Evolutionary conservation across 2,329 filamentous ascomycete species (phyloP).

Genomic region (Claviceps purpurea): DNA sequence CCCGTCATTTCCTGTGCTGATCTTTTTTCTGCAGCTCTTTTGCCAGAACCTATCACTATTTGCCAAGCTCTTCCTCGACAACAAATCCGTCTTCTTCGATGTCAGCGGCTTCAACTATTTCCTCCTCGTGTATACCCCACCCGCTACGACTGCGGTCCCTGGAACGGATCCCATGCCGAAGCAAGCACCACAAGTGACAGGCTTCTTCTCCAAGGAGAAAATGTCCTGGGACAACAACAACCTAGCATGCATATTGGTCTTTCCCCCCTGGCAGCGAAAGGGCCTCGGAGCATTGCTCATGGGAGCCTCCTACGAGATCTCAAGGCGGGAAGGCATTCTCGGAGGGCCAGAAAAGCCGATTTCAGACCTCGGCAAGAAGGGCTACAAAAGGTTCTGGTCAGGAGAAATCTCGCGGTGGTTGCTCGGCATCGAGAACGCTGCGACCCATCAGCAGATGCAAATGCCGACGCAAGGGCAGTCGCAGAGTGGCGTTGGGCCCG

Average conservation of each 20-base stretch:
- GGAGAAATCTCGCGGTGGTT: conserved; percentile 67
- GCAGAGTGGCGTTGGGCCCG: conserved; percentile 1
- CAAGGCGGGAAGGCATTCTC: conserved; percentile 65
- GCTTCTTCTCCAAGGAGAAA: conserved; percentile 99
- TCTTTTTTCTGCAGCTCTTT: conserved; percentile 45
- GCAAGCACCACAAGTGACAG: conserved; percentile 44
- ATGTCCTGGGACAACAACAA: conserved; percentile 99
- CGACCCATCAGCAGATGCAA: conserved; percentile 6
- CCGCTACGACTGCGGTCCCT: conserved; percentile 10
- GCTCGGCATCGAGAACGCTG: conserved; percentile 27
- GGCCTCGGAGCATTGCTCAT: conserved; percentile 82
- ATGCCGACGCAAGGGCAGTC: neutral
- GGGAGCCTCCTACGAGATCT: conserved; percentile 86
- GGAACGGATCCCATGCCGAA: conserved; percentile 4
- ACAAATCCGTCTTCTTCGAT: conserved; percentile 97
- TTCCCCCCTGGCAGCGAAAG: conserved; percentile 88
- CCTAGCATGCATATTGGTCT: conserved; percentile 87
- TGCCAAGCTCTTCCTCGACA: conserved; percentile 93
- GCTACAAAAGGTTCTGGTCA: conserved; percentile 78
- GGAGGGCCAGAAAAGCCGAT: conserved; percentile 92
- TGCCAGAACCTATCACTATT: conserved; percentile 93
- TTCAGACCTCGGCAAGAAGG: conserved; percentile 68
- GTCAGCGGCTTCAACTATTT: conserved; percentile 92
- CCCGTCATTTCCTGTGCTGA: neutral
- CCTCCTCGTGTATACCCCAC: conserved; percentile 61